Base-by-base conservation (phyloP, 495 filamentous ascomycete genomes). In the Parathielavia appendiculata region DNA sequence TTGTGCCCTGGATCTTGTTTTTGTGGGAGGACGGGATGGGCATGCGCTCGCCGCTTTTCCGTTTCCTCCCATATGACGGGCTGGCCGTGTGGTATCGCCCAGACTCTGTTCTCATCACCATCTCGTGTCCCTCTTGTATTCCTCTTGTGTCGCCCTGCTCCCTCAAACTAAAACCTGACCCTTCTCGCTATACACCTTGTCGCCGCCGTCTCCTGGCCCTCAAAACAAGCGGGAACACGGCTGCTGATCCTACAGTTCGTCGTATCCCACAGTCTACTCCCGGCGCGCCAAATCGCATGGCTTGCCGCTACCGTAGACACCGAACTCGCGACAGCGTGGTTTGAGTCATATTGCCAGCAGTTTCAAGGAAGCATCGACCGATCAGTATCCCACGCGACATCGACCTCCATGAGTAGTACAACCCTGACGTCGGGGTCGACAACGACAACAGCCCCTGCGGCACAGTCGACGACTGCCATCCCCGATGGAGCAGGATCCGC, bases 401-500 rank as follows among this genome's bases (percentile, higher is more conserved):
- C 39, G 4, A 11, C 44, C 34, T 17, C 23, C 14, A 57, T 57
- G 55, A 57, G 55, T 30, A 19, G 5, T 47, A 51, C 47, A n/a
- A 60, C 52, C 40, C 5, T 47, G 22, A 23, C 57, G 38, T 46
- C 32, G 26, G 32, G 51, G 20, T 45, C 59, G 1, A 20, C 44
- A 23, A 30, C 55, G 16, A n/a, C 40, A 0, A 40, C 58, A 13
- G 41, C 59, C 32, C 40, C 62, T 2, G 47, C 30, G 11, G n/a
- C 62, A 2, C 44, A 35, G 8, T n/a, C 57, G 4, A 34, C 41
- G 20, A 20, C 50, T 11, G 41, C 30, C 4, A 6, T 16, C 26
- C 23, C 26, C 14, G 41, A 59, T 1, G 59, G 48, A 7, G 8
- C 64, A 9, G 77, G 75, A 19, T 62, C 59, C 8, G 82, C 71